phyloP scores from a whole-genome alignment of 129 eudicot genomes.

The sunflower (Helianthus annuus) region HanXRQr2.0-SUNRISE NC_035443.2:133476065-133476564 shows the following conservation, averaged over 20 bases:
- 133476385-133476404: slow-evolving; percentile 62
- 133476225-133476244: slow-evolving; percentile 61
- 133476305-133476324: slow-evolving; percentile 59
- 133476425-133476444: slow-evolving; percentile 62
- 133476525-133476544: slow-evolving; percentile 51
- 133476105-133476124: slow-evolving; percentile 42
- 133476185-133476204: slow-evolving; percentile 71
- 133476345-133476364: slow-evolving; percentile 51
- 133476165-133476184: slow-evolving; percentile 52
- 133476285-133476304: slow-evolving; percentile 53
- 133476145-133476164: slow-evolving; percentile 47
- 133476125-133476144: slow-evolving; percentile 45
- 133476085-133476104: slow-evolving; percentile 69
- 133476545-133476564: slow-evolving; percentile 68
- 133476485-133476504: slow-evolving; percentile 43
- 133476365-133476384: slow-evolving; percentile 62
- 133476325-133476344: slow-evolving; percentile 67
- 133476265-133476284: slow-evolving; percentile 66
- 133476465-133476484: slow-evolving; percentile 55
- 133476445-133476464: slow-evolving; percentile 51
- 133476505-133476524: slow-evolving; percentile 44
- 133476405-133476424: slow-evolving; percentile 59
- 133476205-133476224: slow-evolving; percentile 64
- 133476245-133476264: slow-evolving; percentile 48
- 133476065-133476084: slow-evolving; percentile 73